Percentiles rank a stretch among this genome's conserved stretches.
phyloP scores from a whole-genome alignment of 2,329 filamentous ascomycete genomes.

The Colletotrichum cuscutae region DNA sequence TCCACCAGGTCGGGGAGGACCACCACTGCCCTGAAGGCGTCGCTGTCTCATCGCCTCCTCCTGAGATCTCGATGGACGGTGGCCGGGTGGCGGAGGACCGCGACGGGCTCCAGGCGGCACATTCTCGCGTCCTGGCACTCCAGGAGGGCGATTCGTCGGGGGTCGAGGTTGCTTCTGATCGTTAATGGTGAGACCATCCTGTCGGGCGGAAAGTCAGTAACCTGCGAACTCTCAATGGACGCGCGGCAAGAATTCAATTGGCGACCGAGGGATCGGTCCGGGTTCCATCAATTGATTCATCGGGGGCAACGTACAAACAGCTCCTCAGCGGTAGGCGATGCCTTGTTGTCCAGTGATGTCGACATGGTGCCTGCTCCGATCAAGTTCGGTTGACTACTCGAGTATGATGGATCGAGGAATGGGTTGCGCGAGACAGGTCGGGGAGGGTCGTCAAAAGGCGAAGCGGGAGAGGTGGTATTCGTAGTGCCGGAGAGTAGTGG shows the following conservation, averaged over 20 bases:
- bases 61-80: conserved; percentile 73
- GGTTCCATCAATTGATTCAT: not conserved
- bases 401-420: conserved; percentile 71
- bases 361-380: conserved; percentile 62
- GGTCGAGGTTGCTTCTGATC: conserved; percentile 58
- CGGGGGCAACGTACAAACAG: conserved; percentile 77
- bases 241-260: not conserved
- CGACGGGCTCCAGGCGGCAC: conserved; percentile 54
- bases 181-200: conserved; percentile 77
- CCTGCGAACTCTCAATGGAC: not conserved
- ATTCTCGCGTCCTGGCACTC: conserved; percentile 57
- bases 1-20: conserved; percentile 44
- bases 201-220: conserved; percentile 37
- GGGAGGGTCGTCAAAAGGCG: conserved; percentile 69
- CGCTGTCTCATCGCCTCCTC: conserved; percentile 71
- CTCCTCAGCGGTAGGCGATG: conserved; percentile 71
- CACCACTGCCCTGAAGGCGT: conserved; percentile 48
- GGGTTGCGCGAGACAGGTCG: conserved; percentile 79
- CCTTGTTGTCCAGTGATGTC: conserved; percentile 54
- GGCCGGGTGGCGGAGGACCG: conserved; percentile 56
- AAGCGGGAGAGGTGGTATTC: conserved; percentile 56
- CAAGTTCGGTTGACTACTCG: conserved; percentile 41
- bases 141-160: conserved; percentile 51
- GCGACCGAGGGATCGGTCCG: not conserved
- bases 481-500: conserved; percentile 51